Conservation (phyloP, 2,329 filamentous ascomycete genomes). For the Colletotrichum euphorbiae region DNA sequence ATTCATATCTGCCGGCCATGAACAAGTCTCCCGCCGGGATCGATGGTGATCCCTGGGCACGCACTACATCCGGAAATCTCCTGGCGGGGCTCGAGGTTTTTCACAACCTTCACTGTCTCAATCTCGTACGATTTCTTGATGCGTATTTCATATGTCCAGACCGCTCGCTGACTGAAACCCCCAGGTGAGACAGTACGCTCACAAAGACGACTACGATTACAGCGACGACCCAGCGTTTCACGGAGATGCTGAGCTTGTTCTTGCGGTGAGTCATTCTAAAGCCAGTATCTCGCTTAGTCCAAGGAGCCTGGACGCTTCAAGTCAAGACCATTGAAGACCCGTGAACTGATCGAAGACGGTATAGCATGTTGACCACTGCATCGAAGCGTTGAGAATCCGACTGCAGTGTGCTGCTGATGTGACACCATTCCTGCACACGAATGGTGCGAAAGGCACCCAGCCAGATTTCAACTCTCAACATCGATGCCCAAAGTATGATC, state of each 20-base stretch:
- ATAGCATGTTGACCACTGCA: slow-evolving; percentile 31
- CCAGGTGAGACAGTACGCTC: slow-evolving; percentile 44
- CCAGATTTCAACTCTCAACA: slow-evolving; percentile 30
- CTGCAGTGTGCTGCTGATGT: slow-evolving; percentile 20
- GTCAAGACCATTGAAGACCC: neutral
- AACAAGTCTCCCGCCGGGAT: slow-evolving; percentile 20
- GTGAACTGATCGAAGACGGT: neutral
- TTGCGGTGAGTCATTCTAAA: slow-evolving; percentile 10
- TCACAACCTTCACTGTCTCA: slow-evolving; percentile 65
- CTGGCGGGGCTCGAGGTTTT: slow-evolving; percentile 64
- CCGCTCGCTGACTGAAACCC: neutral
- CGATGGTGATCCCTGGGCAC: slow-evolving; percentile 19
- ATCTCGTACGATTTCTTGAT: slow-evolving; percentile 50
- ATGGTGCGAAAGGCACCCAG: slow-evolving; percentile 17
- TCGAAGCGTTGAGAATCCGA: slow-evolving; percentile 25
- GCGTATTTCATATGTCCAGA: too few species aligned
- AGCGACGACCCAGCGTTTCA: slow-evolving; percentile 27
- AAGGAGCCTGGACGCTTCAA: neutral
- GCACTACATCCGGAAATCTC: slow-evolving; percentile 17
- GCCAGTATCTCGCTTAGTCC: neutral
- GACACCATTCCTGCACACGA: slow-evolving; percentile 24
- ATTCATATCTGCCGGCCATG: slow-evolving; percentile 7
- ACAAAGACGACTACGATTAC: slow-evolving; percentile 24
- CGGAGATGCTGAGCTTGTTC: slow-evolving; percentile 19
- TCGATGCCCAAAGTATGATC: slow-evolving; percentile 29